These are phyloP conservation scores for Parascedosporium putredinis DNA, from an alignment of 2,329 filamentous ascomycete species.

Conservation along the genomic window DNA sequence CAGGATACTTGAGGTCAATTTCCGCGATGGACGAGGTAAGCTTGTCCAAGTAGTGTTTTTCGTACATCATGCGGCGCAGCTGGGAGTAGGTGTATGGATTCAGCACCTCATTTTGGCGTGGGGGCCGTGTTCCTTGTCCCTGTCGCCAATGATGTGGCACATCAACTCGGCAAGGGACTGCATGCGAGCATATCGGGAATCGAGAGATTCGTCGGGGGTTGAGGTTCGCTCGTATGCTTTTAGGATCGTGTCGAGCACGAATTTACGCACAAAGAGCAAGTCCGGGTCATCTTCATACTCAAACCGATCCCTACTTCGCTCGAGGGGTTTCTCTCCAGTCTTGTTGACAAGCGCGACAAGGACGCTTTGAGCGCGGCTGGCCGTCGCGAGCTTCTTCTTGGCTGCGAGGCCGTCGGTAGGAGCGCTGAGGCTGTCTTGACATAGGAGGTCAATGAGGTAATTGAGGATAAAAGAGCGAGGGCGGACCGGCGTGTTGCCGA, in stretches of 20 bases:
- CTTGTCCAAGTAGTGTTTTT: conserved; percentile 87
- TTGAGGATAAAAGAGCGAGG: conserved; percentile 87
- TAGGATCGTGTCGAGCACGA: conserved; percentile 86
- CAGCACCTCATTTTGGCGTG: conserved; percentile 27
- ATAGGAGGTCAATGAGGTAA: conserved; percentile 73
- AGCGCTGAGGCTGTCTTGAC: conserved; percentile 49
- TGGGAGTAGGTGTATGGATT: conserved; percentile 61
- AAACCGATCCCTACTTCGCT: conserved; percentile 45
- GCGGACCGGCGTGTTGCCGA: conserved; percentile 82
- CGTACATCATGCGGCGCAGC: conserved; percentile 90
- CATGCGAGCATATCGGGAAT: conserved; percentile 79
- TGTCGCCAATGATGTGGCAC: conserved; percentile 79
- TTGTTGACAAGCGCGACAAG: conserved; percentile 80
- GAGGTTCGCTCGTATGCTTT: conserved; percentile 87
- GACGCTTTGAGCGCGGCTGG: conserved; percentile 74
- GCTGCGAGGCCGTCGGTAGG: conserved; percentile 63
- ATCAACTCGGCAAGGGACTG: conserved; percentile 85
- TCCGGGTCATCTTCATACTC: conserved; percentile 70
- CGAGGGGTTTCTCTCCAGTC: conserved; percentile 64
- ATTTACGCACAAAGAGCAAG: conserved; percentile 84
- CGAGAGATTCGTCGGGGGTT: conserved; percentile 65
- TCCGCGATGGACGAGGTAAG: conserved; percentile 89
- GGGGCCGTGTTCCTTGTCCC: conserved; percentile 49
- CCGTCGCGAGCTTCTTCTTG: conserved; percentile 80
- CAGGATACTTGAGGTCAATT: conserved; percentile 88